These are phyloP conservation scores for Ogataea parapolymorpha DNA, from an alignment of 805 yeast species.

Conservation along the genomic window DNA sequence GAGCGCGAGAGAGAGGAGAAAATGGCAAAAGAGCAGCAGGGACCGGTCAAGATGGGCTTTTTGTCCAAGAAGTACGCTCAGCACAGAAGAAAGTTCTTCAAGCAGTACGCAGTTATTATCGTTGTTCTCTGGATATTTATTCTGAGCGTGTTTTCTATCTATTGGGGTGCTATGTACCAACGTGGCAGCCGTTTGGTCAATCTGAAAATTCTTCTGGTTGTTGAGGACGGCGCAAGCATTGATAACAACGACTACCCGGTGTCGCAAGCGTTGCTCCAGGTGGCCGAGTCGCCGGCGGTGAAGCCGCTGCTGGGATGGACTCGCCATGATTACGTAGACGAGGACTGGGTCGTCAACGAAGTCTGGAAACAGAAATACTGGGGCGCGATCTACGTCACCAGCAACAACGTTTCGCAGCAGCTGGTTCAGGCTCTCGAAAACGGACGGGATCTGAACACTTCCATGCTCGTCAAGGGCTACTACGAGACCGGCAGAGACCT, in stretches of 20 bases:
- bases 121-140: conserved; percentile 35
- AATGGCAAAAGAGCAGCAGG: background rate
- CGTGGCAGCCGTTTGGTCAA: conserved; percentile 31
- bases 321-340: conserved; percentile 26
- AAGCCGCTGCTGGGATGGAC: conserved; percentile 37
- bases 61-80: conserved; percentile 16
- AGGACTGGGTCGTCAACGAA: conserved; percentile 38
- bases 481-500: conserved; percentile 69
- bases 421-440: conserved; percentile 38
- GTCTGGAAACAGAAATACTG: conserved; percentile 59
- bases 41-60: conserved; percentile 10
- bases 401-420: conserved; percentile 41
- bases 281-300: conserved; percentile 14
- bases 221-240: conserved; percentile 31
- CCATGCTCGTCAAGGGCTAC: conserved; percentile 25
- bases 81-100: conserved; percentile 13
- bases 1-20: conserved; percentile 1
- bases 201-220: conserved; percentile 37
- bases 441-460: conserved; percentile 31
- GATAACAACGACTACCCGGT: conserved; percentile 27
- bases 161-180: conserved; percentile 47
- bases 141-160: conserved; percentile 39
- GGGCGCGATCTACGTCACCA: conserved; percentile 54
- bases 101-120: conserved; percentile 15
- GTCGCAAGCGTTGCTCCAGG: conserved; percentile 29